Evolutionary conservation across 2,329 filamentous ascomycete species (phyloP).

Genomic region (Fusarium aywerte): DNA sequence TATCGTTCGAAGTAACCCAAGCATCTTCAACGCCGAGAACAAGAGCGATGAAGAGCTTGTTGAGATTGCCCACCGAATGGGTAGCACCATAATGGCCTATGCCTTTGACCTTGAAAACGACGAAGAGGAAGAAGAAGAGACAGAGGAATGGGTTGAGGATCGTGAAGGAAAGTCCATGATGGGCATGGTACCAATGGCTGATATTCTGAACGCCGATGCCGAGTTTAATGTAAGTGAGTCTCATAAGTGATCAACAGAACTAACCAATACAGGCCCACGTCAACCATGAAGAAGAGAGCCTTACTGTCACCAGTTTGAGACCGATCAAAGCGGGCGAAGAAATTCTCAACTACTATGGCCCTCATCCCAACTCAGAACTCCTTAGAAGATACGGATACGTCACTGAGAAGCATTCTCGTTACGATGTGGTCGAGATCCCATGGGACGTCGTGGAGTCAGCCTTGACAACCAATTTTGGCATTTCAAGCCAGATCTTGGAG

Average conservation of each 20-base stretch:
- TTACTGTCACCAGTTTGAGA: conserved; percentile 78
- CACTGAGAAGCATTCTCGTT: conserved; percentile 78
- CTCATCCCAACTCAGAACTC: conserved; percentile 83
- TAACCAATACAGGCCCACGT: conserved; percentile 59
- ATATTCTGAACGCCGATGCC: conserved; percentile 89
- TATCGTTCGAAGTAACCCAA: conserved; percentile 57
- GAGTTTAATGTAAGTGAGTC: conserved; percentile 76
- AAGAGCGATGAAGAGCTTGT: conserved; percentile 60
- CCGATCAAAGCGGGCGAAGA: conserved; percentile 77
- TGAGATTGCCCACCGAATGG: conserved; percentile 78
- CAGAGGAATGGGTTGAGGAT: conserved; percentile 74
- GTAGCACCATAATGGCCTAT: conserved; percentile 90
- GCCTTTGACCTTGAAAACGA: conserved; percentile 81
- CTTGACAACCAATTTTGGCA: conserved; percentile 52
- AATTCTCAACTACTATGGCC: conserved; percentile 89
- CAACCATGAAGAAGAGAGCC: conserved; percentile 62
- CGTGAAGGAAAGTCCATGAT: conserved; percentile 69
- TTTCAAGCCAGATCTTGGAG: conserved; percentile 53
- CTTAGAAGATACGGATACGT: conserved; percentile 88
- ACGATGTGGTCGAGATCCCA: conserved; percentile 85
- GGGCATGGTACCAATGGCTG: conserved; percentile 91
- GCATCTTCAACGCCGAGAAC: conserved; percentile 55
- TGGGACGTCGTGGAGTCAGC: conserved; percentile 66
- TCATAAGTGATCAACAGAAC: not conserved
- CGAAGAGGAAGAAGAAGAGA: conserved; percentile 68